Base-by-base conservation (phyloP, 163 green algal species). In the Chlorella variabilis region DNA sequence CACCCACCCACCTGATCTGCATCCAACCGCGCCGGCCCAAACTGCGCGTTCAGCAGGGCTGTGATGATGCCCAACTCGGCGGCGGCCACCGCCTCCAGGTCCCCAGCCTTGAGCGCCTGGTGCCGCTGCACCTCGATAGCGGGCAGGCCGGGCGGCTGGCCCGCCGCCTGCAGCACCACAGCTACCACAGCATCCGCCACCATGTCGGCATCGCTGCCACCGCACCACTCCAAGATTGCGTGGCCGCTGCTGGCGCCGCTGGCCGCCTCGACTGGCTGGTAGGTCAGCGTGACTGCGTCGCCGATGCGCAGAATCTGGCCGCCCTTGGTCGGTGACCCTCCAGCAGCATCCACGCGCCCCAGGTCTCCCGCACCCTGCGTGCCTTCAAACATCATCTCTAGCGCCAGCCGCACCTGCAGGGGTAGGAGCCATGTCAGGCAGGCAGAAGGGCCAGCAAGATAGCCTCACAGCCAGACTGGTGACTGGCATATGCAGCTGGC, bases 331-430 rank as follows among this genome's bases (percentile, higher is more conserved):
- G 20, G 39, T 9, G 17, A 65, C 21, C n/a, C 5, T 41, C n/a
- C 33, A 7, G 34, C 29, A 3, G 73, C 73, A 33, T 80, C 56
- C n/a, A 90, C 84, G 9, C 71, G n/a, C 0, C 70, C 89, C 48
- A 94, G 38, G 34, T 89, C 86, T 6, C 86, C 91, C 8, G 71
- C 63, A 25, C 90, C 93, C 49, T 96, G 86, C 38, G 94, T 89
- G 18, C 94, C 94, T 87, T 98, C 95, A 89, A 98, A 97, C 90
- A 96, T 91, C 33, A 97, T 84, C 87, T 98, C 95, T 71, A 98
- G 83, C n/a, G 94, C 93, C 51, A 98, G 85, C 15, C 95, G 89
- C 13, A 96, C 85, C 86, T 94, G 91, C 71, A 70, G 59, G 21
- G 31, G 25, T 11, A 65, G n/a, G 4, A 1, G 31, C 2, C 9